Evolutionary conservation across 2,329 filamentous ascomycete species (phyloP).

Genomic region (Neoscytalidium dimidiatum): DNA sequence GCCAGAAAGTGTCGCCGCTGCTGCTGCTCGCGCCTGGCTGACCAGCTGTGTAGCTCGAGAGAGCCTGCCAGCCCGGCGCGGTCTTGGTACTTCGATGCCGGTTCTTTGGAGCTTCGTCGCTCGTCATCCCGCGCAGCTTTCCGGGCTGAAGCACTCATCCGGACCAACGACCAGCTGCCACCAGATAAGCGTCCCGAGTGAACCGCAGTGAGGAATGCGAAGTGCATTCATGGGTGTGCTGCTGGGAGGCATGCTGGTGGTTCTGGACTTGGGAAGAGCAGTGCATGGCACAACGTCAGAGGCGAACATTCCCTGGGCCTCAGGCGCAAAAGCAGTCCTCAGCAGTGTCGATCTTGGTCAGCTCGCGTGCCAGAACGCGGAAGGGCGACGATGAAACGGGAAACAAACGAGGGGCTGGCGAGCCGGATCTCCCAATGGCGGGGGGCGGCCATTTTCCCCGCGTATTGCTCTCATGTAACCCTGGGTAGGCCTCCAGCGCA

Average conservation of each 20-base stretch:
- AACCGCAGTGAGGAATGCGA: not conserved
- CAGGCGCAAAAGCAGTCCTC: not conserved
- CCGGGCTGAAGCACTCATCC: not conserved
- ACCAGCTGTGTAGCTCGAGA: no score
- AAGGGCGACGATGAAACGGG: not conserved
- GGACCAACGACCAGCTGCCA: not conserved
- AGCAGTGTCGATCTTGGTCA: not conserved
- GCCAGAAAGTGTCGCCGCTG: not conserved
- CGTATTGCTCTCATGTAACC: slow-evolving; percentile 9
- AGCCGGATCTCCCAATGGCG: not conserved
- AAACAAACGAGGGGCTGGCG: not conserved
- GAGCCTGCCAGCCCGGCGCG: not conserved
- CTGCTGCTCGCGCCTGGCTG: no score
- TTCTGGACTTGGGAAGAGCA: not conserved
- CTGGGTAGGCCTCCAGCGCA: not conserved
- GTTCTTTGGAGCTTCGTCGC: no score
- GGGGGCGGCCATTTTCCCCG: not conserved
- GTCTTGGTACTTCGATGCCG: not conserved
- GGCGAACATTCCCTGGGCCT: not conserved
- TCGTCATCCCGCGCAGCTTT: not conserved
- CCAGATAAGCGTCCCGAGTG: not conserved
- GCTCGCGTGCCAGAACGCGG: not conserved
- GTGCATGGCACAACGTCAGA: not conserved
- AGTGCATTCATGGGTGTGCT: not conserved
- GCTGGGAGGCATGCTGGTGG: no score